Evolutionary conservation across 306 rosid species (phyloP).

Genomic region (Acacia crassicarpa): DNA sequence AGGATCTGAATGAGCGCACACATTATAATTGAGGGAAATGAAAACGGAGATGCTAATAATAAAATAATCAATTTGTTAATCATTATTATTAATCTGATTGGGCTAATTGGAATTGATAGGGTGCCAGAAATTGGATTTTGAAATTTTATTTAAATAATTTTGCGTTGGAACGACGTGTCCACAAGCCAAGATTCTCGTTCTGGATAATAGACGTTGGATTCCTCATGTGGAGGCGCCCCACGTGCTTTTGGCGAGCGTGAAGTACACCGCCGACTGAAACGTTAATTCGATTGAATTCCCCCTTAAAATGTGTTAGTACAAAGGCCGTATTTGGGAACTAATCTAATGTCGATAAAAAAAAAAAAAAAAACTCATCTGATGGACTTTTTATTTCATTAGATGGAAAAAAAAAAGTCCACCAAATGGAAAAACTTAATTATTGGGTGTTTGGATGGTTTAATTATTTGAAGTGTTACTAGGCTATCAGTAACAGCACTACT

Average conservation of each 20-base stretch:
- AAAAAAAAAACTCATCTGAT: too few species aligned
- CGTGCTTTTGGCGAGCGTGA: constrained; percentile 19
- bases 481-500: too few species aligned
- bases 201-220: constrained; percentile 47
- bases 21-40: not conserved
- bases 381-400: too few species aligned
- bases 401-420: too few species aligned
- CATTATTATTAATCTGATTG: not conserved
- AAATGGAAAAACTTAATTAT: too few species aligned
- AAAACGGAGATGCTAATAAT: not conserved
- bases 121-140: not conserved
- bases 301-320: too few species aligned
- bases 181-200: constrained; percentile 22
- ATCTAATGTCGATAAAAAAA: too few species aligned
- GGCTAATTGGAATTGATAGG: not conserved
- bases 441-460: too few species aligned
- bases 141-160: constrained; percentile 7
- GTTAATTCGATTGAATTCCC: too few species aligned
- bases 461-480: too few species aligned
- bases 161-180: constrained; percentile 37
- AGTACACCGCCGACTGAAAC: not conserved
- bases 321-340: too few species aligned
- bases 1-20: not conserved
- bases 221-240: constrained; percentile 9
- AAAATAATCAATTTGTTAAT: constrained; percentile 22